Evolutionary conservation across 208 protist genomes (phyloP), one percentile per base, ranked within the genome.

Genomic region (Herpetomonas samuelpessoai): DNA sequence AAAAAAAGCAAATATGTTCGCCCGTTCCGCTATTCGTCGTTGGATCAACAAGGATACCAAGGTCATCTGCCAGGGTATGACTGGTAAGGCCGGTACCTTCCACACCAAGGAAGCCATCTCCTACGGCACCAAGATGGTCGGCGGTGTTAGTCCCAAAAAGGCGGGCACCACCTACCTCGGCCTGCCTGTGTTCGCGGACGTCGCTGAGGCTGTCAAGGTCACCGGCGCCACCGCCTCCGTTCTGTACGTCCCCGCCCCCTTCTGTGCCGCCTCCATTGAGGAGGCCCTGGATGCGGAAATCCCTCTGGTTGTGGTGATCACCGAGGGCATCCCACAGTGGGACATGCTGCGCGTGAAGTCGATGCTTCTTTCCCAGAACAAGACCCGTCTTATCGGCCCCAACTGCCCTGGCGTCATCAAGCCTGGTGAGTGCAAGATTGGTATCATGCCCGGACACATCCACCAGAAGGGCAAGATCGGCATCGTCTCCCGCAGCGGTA

Each of bases 381-480:
- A 97, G 74, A 97, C 92, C 24, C 79, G 97, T 28, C 79, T 99
- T 27, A 98, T 99, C 73, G 98, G 98, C 26, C 98, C 98, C 63
- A 99, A 99, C 93, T 99, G 98, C 78, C 98, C 98, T 44, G 97
- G 97, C 71, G 96, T 99, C 79, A 99, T 99, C 66, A 92, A 94
- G 74, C 98, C 98, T 31, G 97, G 80, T 18, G 97, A 99, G 77
- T 99, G 98, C 89, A 99, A 99, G 77, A 99, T 99, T 73, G 98
- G 98, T 73, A 99, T 99, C 74, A 99, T 99, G 98, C 98, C 98
- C 69, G 98, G 98, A 45, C 93, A 99, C 81, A 99, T 99, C 76
- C 98, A 99, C 88, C 88, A 79, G 69, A 81, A 82, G 63, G 98
- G 98, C 41, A 98, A 96, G 59, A 99, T 99, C 71, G 98, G 98